phyloP scores from a whole-genome alignment of 352 stramenopile species.

The Pythium graminicola region DNA sequence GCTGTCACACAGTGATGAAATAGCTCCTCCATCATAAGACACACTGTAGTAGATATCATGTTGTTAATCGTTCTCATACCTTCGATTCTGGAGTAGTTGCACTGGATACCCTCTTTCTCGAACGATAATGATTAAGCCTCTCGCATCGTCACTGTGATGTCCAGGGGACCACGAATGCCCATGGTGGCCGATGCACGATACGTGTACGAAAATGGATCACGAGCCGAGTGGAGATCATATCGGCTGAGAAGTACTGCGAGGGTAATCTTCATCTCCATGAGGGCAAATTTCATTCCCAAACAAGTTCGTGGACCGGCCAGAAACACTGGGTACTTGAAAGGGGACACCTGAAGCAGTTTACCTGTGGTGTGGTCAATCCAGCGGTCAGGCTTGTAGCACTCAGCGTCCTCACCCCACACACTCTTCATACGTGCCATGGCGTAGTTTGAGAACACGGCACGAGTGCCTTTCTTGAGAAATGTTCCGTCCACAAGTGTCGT shows the following conservation, averaged over 20 bases:
- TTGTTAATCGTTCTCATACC: no score
- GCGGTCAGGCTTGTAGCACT: conserved; percentile 49
- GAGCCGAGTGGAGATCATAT: conserved; percentile 38
- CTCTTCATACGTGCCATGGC: conserved; percentile 30
- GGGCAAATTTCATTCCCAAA: conserved; percentile 49
- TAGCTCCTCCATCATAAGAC: no score
- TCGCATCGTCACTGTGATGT: conserved; percentile 1
- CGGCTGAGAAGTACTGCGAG: conserved; percentile 33
- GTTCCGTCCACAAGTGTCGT: conserved; percentile 57
- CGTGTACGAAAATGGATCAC: conserved; percentile 34
- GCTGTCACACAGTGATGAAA: no score
- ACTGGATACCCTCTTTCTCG: no score
- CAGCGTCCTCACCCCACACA: conserved; percentile 51
- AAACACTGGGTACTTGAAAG: conserved; percentile 52
- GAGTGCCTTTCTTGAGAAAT: conserved; percentile 33
- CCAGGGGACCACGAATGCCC: conserved; percentile 28
- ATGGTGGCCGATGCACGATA: conserved; percentile 37
- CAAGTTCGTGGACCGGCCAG: conserved; percentile 45
- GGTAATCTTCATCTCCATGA: conserved; percentile 49
- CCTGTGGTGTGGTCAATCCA: conserved; percentile 42
- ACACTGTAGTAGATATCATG: no score
- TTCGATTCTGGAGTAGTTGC: no score
- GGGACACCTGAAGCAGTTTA: conserved; percentile 33
- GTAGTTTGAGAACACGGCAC: conserved; percentile 40
- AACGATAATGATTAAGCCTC: not conserved